Percentiles rank a stretch among this genome's conserved stretches.
phyloP scores from a whole-genome alignment of 108 stramenopile genomes.

The Stephanodiscus triporus region DNA sequence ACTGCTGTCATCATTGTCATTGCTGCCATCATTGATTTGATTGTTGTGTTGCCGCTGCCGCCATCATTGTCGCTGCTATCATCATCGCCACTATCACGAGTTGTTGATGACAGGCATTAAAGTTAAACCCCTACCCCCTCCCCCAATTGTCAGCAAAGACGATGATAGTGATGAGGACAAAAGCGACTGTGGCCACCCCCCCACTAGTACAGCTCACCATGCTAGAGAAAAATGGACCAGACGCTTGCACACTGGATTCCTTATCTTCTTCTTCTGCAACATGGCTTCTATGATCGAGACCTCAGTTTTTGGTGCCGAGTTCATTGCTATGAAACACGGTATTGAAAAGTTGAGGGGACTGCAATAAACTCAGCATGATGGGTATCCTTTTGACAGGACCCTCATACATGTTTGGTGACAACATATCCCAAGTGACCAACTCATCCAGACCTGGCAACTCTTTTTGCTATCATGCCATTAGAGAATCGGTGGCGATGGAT shows the following conservation, averaged over 20 bases:
- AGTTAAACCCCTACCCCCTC: too few species aligned
- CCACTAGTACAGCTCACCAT: too few species aligned
- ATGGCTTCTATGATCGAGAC: constrained; percentile 16
- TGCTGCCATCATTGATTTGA: too few species aligned
- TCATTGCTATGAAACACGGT: constrained; percentile 46
- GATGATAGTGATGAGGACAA: too few species aligned
- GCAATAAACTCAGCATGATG: constrained; percentile 71
- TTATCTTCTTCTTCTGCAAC: constrained; percentile 42
- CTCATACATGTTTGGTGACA: constrained; percentile 44
- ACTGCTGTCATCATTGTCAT: too few species aligned
- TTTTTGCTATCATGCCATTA: constrained; percentile 42
- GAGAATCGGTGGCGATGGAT: constrained; percentile 38
- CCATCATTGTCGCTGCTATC: too few species aligned
- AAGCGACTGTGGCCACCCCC: too few species aligned
- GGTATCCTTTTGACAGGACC: constrained; percentile 48
- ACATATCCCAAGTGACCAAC: constrained; percentile 49
- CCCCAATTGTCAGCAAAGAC: too few species aligned
- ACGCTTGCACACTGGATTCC: constrained; percentile 35
- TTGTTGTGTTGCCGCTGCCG: too few species aligned
- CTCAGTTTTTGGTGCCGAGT: constrained; percentile 28
- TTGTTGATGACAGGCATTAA: too few species aligned
- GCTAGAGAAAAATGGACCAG: constrained; percentile 35
- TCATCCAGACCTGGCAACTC: constrained; percentile 32
- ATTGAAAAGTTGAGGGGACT: constrained; percentile 50
- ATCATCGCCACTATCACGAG: too few species aligned